Conservation (phyloP, 129 eudicot genomes). For the Flaveria ramosissima region DNA sequence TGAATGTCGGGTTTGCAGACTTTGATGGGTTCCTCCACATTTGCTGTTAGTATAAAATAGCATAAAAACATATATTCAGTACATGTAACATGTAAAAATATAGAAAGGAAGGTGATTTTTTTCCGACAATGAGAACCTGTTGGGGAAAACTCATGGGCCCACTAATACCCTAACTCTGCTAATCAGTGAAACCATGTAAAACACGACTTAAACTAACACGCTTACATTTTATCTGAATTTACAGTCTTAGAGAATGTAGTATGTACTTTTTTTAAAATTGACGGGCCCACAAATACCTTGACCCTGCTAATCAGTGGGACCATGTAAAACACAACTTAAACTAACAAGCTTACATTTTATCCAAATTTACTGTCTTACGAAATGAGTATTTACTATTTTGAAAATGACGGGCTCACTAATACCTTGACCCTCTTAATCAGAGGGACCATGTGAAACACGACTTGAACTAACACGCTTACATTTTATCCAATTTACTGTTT, state of each 20-base stretch:
- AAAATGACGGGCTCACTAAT: too few species aligned
- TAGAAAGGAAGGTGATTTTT: neutral
- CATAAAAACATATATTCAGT: neutral
- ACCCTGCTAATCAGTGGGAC: too few species aligned
- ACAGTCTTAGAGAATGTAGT: neutral
- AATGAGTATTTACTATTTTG: neutral
- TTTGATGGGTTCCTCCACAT: slow-evolving; percentile 43
- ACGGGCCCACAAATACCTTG: too few species aligned
- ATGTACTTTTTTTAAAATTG: neutral
- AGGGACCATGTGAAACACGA: too few species aligned
- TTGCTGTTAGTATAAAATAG: slow-evolving; percentile 23
- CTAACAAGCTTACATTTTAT: neutral
- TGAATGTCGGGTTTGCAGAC: slow-evolving; percentile 38
- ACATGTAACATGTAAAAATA: slow-evolving; percentile 8
- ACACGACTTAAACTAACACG: neutral
- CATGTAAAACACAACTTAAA: too few species aligned
- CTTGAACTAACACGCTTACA: neutral
- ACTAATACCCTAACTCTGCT: too few species aligned
- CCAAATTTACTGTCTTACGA: neutral
- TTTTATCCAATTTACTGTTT: neutral
- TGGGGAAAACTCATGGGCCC: too few species aligned
- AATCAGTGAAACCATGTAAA: too few species aligned
- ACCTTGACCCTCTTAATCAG: too few species aligned
- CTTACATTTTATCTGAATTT: neutral
- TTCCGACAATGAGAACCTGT: neutral